phyloP scores from a whole-genome alignment of 148 eudicot genomes.

The Pharnaceum exiguum region DNA sequence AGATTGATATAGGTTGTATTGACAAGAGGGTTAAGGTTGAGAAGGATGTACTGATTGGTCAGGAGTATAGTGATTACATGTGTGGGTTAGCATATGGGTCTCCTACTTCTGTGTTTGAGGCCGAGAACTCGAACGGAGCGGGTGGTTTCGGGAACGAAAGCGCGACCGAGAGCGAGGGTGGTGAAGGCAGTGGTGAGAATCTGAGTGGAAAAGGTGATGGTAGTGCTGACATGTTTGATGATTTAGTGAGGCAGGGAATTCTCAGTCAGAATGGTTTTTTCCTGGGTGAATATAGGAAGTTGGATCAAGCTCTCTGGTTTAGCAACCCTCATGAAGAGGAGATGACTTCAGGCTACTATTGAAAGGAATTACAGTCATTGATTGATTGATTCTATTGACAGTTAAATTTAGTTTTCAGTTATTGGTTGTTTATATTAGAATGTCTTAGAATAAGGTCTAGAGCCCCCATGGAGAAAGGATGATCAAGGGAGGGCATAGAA shows the following conservation, averaged over 20 bases:
- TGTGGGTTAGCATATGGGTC: conserved; percentile 2
- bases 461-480: conserved; percentile 15
- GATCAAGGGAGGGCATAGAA: conserved; percentile 10
- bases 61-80: background rate
- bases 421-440: background rate
- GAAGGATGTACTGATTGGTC: background rate
- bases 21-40: background rate
- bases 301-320: conserved; percentile 20
- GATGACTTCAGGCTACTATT: background rate
- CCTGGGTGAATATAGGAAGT: conserved; percentile 14
- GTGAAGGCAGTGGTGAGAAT: background rate
- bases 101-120: conserved; percentile 24
- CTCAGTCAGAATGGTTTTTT: conserved; percentile 15
- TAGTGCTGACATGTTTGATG: background rate
- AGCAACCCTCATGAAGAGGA: conserved; percentile 11
- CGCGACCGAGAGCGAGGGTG: conserved; percentile 4
- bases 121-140: conserved; percentile 2
- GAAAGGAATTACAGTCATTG: background rate
- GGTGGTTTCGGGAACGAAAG: background rate
- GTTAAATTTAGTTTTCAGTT: background rate
- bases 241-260: conserved; percentile 7
- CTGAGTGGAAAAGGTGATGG: background rate
- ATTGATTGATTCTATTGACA: background rate
- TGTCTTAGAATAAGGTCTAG: conserved; percentile 6
- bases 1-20: no score